Evolutionary conservation across 176 grass and related monocot genomes (phyloP).

Genomic region (sorghum (Sorghum bicolor)): DNA sequence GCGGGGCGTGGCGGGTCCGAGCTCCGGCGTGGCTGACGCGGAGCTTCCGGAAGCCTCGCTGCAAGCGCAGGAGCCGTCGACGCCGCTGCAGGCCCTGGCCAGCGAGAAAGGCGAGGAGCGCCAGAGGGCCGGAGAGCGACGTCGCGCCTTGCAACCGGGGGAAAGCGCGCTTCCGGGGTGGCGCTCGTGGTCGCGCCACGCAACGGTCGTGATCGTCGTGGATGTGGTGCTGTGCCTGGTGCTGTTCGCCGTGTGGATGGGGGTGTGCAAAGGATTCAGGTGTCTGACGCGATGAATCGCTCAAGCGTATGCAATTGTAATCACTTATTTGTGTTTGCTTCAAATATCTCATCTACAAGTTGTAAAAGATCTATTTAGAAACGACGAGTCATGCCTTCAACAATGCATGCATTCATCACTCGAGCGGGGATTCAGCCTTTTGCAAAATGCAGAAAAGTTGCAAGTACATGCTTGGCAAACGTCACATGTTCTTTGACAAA

Average conservation of each 20-base stretch:
- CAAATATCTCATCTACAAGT: not conserved
- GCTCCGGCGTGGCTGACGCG: not conserved
- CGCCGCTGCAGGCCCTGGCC: not conserved
- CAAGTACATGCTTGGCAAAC: no score
- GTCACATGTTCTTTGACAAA: not conserved
- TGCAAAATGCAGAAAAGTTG: no score
- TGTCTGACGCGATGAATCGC: constrained; percentile 47
- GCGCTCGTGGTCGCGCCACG: constrained; percentile 43
- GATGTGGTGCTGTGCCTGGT: constrained; percentile 65
- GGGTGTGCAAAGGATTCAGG: constrained; percentile 58
- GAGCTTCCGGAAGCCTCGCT: not conserved
- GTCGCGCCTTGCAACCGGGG: not conserved
- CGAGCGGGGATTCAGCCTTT: no score
- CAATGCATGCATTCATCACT: not conserved
- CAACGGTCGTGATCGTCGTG: constrained; percentile 41
- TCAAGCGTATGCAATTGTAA: not conserved
- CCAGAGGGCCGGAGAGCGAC: not conserved
- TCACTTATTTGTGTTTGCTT: not conserved
- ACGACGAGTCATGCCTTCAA: not conserved
- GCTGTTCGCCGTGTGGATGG: constrained; percentile 66
- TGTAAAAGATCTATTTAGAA: not conserved
- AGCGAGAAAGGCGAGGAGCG: constrained; percentile 24
- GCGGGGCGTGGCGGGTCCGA: constrained; percentile 10
- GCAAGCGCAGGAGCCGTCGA: not conserved
- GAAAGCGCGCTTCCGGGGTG: not conserved